These are phyloP conservation scores for Aureobasidium melanogenum DNA, from an alignment of 2,329 filamentous ascomycete genomes.

Conservation along the genomic window DNA sequence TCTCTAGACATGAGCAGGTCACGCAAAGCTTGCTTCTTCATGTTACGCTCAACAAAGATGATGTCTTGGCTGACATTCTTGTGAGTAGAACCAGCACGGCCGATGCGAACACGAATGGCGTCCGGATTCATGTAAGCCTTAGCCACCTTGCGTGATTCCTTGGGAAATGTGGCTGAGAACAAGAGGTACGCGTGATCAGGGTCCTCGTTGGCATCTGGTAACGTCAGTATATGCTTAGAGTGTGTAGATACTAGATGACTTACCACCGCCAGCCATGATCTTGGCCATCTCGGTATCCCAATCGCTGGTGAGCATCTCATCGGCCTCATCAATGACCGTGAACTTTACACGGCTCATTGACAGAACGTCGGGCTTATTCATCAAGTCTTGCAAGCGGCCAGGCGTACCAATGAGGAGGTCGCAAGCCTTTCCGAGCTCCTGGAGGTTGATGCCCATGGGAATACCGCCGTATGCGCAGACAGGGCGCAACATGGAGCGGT, in stretches of 20 bases:
- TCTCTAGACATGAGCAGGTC: conserved; percentile 62
- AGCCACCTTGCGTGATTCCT: conserved; percentile 65
- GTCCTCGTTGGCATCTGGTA: conserved; percentile 62
- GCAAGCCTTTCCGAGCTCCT: conserved; percentile 72
- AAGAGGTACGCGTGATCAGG: conserved; percentile 63
- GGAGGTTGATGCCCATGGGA: conserved; percentile 58
- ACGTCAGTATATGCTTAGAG: neutral
- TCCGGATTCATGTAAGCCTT: conserved; percentile 57
- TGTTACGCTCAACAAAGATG: conserved; percentile 53
- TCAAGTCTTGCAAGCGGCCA: conserved; percentile 77
- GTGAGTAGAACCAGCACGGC: conserved; percentile 76
- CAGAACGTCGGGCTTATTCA: conserved; percentile 59
- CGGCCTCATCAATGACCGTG: conserved; percentile 84
- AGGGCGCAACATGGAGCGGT: conserved; percentile 88
- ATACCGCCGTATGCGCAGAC: conserved; percentile 83
- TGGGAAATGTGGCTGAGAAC: conserved; percentile 93
- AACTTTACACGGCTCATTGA: conserved; percentile 66
- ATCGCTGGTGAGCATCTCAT: conserved; percentile 75
- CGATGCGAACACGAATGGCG: conserved; percentile 74
- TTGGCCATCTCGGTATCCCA: conserved; percentile 69
- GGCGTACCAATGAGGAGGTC: conserved; percentile 84
- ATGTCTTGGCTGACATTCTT: conserved; percentile 73
- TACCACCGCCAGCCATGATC: conserved; percentile 75
- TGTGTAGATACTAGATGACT: conserved; percentile 24
- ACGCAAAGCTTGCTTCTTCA: conserved; percentile 63